Conservation (phyloP, 768 basidiomycete species). For the Pleurotus platypus region DNA sequence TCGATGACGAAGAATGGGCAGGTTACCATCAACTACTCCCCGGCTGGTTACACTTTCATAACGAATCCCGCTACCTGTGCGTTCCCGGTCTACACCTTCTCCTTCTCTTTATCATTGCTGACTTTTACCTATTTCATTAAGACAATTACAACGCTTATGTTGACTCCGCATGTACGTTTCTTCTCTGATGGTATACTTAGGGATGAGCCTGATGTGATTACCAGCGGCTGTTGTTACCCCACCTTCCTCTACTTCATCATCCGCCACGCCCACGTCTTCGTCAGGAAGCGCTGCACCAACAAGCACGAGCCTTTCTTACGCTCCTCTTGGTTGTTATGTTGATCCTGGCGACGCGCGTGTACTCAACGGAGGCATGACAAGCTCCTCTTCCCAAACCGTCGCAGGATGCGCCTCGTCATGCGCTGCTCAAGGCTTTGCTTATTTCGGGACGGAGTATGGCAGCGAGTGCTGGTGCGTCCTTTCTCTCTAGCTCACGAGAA, state of each 20-base stretch:
- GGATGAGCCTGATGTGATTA: background rate
- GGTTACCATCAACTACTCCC: constrained; percentile 47
- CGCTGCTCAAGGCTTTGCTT: background rate
- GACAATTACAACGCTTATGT: constrained; percentile 69
- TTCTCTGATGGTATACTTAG: too few relatives aligned
- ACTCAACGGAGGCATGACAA: constrained; percentile 1
- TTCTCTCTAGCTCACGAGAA: background rate
- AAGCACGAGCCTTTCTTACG: background rate
- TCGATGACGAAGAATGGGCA: constrained; percentile 47
- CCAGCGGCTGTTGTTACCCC: background rate
- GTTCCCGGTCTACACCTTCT: constrained; percentile 8
- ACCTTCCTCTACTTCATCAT: background rate
- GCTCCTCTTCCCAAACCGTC: constrained; percentile 3
- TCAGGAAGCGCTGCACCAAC: background rate
- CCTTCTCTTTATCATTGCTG: too few relatives aligned
- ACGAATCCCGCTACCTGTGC: constrained; percentile 32
- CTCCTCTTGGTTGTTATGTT: constrained; percentile 1
- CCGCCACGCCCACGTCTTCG: background rate
- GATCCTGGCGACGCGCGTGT: constrained; percentile 3
- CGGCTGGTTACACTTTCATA: constrained; percentile 38
- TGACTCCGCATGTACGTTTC: constrained; percentile 38
- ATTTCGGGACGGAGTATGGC: constrained; percentile 8
- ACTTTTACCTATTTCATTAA: constrained; percentile 7
- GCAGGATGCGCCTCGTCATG: background rate
- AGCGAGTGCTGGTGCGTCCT: constrained; percentile 5